These are phyloP conservation scores for Aspergillus sp. DNA, from an alignment of 2,329 filamentous ascomycete genomes.

Conservation along the genomic window DNA sequence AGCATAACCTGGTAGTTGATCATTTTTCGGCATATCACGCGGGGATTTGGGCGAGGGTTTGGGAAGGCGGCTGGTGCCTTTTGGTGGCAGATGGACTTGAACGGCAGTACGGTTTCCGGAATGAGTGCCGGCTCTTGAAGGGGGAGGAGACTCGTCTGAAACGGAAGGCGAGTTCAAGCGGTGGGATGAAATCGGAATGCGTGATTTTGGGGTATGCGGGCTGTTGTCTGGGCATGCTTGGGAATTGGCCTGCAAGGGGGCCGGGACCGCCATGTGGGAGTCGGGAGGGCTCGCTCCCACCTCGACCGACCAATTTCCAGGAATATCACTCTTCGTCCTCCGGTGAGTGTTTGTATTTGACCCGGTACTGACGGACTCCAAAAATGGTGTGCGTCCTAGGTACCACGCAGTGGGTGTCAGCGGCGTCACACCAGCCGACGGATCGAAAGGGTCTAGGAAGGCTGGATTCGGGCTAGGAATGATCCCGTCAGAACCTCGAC, in stretches of 20 bases:
- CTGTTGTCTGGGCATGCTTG: constrained; percentile 29
- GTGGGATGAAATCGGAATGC: constrained; percentile 49
- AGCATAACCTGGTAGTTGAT: constrained; percentile 27
- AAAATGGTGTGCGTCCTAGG: constrained; percentile 47
- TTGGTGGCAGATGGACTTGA: constrained; percentile 40
- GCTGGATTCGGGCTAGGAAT: constrained; percentile 55
- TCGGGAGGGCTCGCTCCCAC: constrained; percentile 33
- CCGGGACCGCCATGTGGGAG: constrained; percentile 38
- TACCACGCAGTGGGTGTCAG: constrained; percentile 70
- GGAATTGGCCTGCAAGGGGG: constrained; percentile 33
- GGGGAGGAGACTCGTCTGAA: constrained; percentile 43
- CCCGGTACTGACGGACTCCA: constrained; percentile 43
- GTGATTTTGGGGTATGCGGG: constrained; percentile 45
- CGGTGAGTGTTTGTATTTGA: constrained; percentile 36
- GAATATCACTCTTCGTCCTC: constrained; percentile 60
- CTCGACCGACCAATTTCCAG: constrained; percentile 36
- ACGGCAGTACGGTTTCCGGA: constrained; percentile 32
- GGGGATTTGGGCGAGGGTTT: constrained; percentile 40
- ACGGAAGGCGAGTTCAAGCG: constrained; percentile 44
- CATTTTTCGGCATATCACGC: constrained; percentile 29
- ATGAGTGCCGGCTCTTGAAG: constrained; percentile 38
- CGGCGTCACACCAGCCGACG: constrained; percentile 55
- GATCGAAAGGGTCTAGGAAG: constrained; percentile 41
- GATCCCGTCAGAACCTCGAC: constrained; percentile 73
- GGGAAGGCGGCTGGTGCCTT: constrained; percentile 44